Percentiles rank a stretch among this genome's conserved stretches.
Conservation (phyloP, 139 green algal genomes). For the Pycnococcus provasolii region DNA sequence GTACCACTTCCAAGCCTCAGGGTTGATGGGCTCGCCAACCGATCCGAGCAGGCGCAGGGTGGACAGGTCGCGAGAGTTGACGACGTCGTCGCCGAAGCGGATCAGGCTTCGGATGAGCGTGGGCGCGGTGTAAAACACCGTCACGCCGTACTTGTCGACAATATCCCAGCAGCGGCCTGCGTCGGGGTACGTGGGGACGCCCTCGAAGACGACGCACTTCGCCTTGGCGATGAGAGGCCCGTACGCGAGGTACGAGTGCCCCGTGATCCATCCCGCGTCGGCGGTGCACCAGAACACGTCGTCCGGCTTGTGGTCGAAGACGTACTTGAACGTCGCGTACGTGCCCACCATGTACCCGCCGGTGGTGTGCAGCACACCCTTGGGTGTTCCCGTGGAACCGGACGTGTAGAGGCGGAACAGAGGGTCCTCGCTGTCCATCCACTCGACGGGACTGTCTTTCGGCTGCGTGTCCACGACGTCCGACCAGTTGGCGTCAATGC, state of each 20-base stretch:
- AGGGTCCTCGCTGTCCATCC: slow-evolving; percentile 42
- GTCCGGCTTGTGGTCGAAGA: slow-evolving; percentile 62
- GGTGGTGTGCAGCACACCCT: slow-evolving; percentile 82
- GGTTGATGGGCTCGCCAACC: slow-evolving; percentile 98
- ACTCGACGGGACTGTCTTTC: background rate
- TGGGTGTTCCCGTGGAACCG: slow-evolving; percentile 88
- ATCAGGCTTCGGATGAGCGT: slow-evolving; percentile 73
- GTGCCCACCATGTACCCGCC: slow-evolving; percentile 47
- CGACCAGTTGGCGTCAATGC: background rate
- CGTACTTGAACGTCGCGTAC: slow-evolving; percentile 63
- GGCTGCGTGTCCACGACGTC: too few species aligned
- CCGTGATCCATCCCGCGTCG: slow-evolving; percentile 94
- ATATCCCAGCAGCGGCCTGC: slow-evolving; percentile 83
- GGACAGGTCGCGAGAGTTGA: slow-evolving; percentile 30
- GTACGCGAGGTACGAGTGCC: slow-evolving; percentile 42
- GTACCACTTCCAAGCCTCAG: slow-evolving; percentile 83
- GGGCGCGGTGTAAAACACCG: slow-evolving; percentile 89
- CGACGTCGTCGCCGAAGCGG: slow-evolving; percentile 54
- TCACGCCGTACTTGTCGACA: slow-evolving; percentile 74
- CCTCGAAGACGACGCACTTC: slow-evolving; percentile 74
- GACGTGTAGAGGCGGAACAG: slow-evolving; percentile 93
- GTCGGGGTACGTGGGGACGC: slow-evolving; percentile 55
- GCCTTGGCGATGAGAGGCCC: slow-evolving; percentile 72
- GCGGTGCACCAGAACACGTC: slow-evolving; percentile 91
- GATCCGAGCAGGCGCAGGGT: slow-evolving; percentile 74